Conservation (phyloP, 805 yeast genomes). For the Kuraishia borneana region DNA sequence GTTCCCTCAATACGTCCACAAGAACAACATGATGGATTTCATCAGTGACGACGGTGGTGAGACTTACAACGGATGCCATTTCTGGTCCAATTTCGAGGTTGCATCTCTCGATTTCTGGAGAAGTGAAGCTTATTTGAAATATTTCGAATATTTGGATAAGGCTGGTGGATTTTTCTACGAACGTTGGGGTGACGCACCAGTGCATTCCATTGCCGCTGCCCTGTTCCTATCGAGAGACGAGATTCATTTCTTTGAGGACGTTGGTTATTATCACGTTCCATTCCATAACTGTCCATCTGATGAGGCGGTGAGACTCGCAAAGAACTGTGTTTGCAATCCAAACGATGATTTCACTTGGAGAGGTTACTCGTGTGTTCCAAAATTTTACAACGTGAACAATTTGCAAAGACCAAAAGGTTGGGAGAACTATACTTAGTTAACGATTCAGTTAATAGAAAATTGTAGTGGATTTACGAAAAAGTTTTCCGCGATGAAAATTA, state of each 20-base stretch:
- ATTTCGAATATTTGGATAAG: slow-evolving; percentile 64
- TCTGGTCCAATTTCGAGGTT: slow-evolving; percentile 87
- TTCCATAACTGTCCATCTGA: slow-evolving; percentile 75
- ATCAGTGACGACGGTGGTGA: slow-evolving; percentile 60
- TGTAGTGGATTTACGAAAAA: background rate
- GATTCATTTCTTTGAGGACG: slow-evolving; percentile 73
- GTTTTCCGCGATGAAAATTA: background rate
- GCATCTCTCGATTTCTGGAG: slow-evolving; percentile 71
- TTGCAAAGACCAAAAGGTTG: slow-evolving; percentile 57
- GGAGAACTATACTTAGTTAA: slow-evolving; percentile 43
- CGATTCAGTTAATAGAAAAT: too few relatives aligned
- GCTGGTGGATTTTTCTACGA: slow-evolving; percentile 90
- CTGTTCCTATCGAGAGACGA: slow-evolving; percentile 60
- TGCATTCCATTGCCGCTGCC: slow-evolving; percentile 80
- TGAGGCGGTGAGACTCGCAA: slow-evolving; percentile 37
- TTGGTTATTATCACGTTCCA: slow-evolving; percentile 80
- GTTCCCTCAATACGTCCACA: slow-evolving; percentile 48
- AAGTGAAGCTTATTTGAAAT: slow-evolving; percentile 53
- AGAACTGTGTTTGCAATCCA: slow-evolving; percentile 68
- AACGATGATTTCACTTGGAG: slow-evolving; percentile 68
- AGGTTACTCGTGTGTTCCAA: slow-evolving; percentile 60
- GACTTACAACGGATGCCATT: slow-evolving; percentile 73
- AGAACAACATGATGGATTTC: slow-evolving; percentile 58
- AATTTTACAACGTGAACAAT: slow-evolving; percentile 44
- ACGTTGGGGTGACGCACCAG: slow-evolving; percentile 94